phyloP scores from a whole-genome alignment of 2,329 filamentous ascomycete species.

The Penicillium crustosum region DNA sequence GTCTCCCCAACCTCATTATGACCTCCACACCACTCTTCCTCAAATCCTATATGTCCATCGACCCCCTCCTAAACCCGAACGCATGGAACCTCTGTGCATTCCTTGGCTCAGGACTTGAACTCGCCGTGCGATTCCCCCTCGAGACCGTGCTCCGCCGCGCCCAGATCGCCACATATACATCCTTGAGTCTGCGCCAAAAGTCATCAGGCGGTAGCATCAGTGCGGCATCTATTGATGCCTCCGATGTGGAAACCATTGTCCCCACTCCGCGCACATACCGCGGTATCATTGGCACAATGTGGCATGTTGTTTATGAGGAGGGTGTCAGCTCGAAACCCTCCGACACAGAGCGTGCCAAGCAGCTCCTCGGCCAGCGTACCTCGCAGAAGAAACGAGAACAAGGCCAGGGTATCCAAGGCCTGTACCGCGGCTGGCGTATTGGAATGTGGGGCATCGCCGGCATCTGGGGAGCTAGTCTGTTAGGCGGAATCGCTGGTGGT shows the following conservation, averaged over 20 bases:
- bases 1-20: slow-evolving; percentile 78
- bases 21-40: slow-evolving; percentile 82
- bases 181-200: slow-evolving; percentile 50
- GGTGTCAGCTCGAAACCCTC: slow-evolving; percentile 53
- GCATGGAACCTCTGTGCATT: slow-evolving; percentile 83
- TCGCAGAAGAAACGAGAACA: slow-evolving; percentile 47
- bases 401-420: slow-evolving; percentile 55
- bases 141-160: slow-evolving; percentile 89
- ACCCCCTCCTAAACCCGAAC: slow-evolving; percentile 75
- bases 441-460: slow-evolving; percentile 57
- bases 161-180: slow-evolving; percentile 71
- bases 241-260: slow-evolving; percentile 69
- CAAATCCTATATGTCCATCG: slow-evolving; percentile 78
- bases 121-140: slow-evolving; percentile 83
- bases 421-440: slow-evolving; percentile 60
- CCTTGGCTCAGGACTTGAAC: slow-evolving; percentile 72
- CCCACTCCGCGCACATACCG: slow-evolving; percentile 72
- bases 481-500: slow-evolving; percentile 40
- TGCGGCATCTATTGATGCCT: slow-evolving; percentile 23
- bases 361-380: slow-evolving; percentile 40
- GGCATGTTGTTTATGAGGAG: slow-evolving; percentile 80
- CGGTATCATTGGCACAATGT: slow-evolving; percentile 90
- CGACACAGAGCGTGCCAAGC: slow-evolving; percentile 45
- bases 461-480: slow-evolving; percentile 53
- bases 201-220: slow-evolving; percentile 24